Conservation (phyloP, 2,329 filamentous ascomycete species). For the Cadophora luteo-olivacea region DNA sequence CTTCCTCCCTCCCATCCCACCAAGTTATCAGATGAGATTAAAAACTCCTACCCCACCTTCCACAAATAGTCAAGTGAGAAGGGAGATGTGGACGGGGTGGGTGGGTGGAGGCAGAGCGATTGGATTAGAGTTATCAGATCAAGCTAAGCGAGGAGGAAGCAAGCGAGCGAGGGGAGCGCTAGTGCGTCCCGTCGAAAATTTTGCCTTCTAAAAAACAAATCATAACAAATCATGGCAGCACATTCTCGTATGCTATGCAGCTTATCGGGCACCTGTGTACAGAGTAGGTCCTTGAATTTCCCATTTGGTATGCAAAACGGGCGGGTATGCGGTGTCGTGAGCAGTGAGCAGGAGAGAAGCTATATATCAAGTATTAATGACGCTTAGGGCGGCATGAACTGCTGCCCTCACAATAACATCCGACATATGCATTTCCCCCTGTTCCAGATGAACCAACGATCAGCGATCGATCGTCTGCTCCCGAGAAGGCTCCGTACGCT, state of each 20-base stretch:
- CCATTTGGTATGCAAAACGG: neutral
- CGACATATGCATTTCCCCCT: neutral
- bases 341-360: neutral
- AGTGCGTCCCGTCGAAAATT: neutral
- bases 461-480: constrained; percentile 2
- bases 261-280: neutral
- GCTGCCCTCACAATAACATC: constrained; percentile 7
- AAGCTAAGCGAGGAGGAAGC: constrained; percentile 9
- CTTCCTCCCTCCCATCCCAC: constrained; percentile 8
- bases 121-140: constrained; percentile 22
- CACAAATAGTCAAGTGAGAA: constrained; percentile 12
- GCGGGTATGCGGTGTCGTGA: neutral
- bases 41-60: constrained; percentile 11
- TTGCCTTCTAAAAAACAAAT: neutral
- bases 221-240: neutral
- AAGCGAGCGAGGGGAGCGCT: constrained; percentile 4
- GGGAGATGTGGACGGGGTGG: constrained; percentile 1
- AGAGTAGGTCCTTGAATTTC: neutral
- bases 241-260: constrained; percentile 8
- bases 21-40: neutral
- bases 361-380: neutral
- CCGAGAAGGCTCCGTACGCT: neutral
- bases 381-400: constrained; percentile 3
- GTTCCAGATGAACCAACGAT: neutral
- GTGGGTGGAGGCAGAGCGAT: constrained; percentile 3